Conservation (phyloP, 2,329 filamentous ascomycete genomes). For the Grosmannia serpens region DNA sequence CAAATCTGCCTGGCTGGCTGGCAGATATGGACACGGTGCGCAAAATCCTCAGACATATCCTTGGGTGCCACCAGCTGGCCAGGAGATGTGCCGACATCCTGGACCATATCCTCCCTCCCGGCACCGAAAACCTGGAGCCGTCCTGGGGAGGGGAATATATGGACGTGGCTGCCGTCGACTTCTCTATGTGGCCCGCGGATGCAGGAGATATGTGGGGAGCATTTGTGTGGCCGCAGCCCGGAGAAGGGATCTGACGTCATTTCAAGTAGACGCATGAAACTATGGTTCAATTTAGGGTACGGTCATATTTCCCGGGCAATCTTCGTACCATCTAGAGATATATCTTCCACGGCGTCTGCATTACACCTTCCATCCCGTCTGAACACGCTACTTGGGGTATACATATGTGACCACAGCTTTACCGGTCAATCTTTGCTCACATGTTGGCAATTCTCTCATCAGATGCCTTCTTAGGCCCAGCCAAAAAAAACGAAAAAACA, state of each 20-base stretch:
- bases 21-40: conserved; percentile 1
- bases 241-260: neutral
- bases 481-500: too few relatives aligned
- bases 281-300: too few relatives aligned
- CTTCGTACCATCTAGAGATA: too few relatives aligned
- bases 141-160: neutral
- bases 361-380: too few relatives aligned
- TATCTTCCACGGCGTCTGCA: too few relatives aligned
- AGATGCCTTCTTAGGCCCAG: too few relatives aligned
- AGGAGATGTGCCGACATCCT: conserved; percentile 2
- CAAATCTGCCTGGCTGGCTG: neutral
- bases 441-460: too few relatives aligned
- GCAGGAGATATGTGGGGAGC: conserved; percentile 2
- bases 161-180: neutral
- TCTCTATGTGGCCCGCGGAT: conserved; percentile 3
- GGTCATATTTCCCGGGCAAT: too few relatives aligned
- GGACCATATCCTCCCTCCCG: neutral
- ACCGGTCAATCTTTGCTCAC: too few relatives aligned
- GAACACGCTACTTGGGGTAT: too few relatives aligned
- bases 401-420: too few relatives aligned
- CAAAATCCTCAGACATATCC: neutral
- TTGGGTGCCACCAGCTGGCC: conserved; percentile 1
- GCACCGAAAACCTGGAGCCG: neutral
- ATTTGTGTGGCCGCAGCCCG: neutral
- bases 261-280: neutral